Base-by-base conservation (phyloP, 129 eudicot species). In the Flaveria robusta region DNA sequence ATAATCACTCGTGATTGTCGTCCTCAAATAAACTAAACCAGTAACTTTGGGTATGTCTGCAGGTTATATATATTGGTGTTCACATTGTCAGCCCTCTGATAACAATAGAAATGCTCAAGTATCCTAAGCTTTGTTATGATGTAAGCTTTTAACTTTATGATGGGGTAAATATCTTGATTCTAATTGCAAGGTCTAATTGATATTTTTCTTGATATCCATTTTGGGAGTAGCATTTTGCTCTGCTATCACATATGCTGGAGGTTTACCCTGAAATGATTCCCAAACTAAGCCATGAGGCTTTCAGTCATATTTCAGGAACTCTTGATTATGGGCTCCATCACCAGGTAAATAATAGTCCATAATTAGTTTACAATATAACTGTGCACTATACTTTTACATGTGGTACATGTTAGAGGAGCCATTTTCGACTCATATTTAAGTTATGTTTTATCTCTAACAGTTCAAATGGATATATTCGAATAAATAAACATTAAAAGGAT, bases 201-300 rank as follows among this genome's bases (percentile, higher is more conserved):
- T 72, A 9, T 27, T 49, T 52, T 72, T 68, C 62, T 49, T 77
- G 31, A 13, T 72, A 83, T 29, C 49, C 46, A 52, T 69, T 70
- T 50, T 29, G 68, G 70, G 69, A 66, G 68, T 85, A 94, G 99
- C 87, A 91, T 72, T 94, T 94, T 81, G 87, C 86, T 26, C 83
- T 94, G 84, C 78, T 94, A 80, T 94, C 99, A 15, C 97, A 94
- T 80, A 81, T 94, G 93, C 82, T 94, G 85, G 99, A 94, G 81
- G 96, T 91, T 63, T 89, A 94, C 80, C 99, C 99, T 19, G 97
- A 94, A 84, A 89, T 94, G 92, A 80, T 91, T 58, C 82, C 88
- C 5, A 90, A 91, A 79, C 77, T 94, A 78, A 94, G 81, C 73
- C 55, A 67, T 60, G 99, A 94, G 71, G 93, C 97, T 37, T 91